Percentiles rank a stretch among this genome's conserved stretches.
Conservation (phyloP, 129 eudicot species). For the Centaurea solstitialis region DNA sequence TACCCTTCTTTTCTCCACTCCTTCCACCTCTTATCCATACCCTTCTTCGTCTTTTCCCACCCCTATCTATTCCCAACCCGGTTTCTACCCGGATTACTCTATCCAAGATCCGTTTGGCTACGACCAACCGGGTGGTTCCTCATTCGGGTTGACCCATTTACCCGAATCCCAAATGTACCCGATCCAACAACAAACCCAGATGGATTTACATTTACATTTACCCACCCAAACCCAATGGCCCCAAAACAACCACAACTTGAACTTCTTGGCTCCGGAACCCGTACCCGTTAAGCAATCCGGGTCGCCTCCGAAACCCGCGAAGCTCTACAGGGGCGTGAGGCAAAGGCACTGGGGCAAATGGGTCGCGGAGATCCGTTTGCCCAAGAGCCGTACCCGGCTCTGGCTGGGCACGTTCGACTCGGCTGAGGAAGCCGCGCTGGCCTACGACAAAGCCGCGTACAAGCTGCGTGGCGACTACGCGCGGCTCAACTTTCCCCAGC, state of each 20-base stretch:
- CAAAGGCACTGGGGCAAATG: conserved; percentile 97
- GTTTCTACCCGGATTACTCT: conserved; percentile 43
- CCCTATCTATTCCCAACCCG: conserved; percentile 28
- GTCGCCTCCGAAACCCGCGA: conserved; percentile 53
- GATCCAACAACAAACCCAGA: conserved; percentile 22
- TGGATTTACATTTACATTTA: conserved; percentile 6
- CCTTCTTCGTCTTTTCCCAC: conserved; percentile 26
- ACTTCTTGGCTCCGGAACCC: conserved; percentile 48
- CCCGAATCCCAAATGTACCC: conserved; percentile 51
- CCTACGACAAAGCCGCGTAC: conserved; percentile 78
- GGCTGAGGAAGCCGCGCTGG: conserved; percentile 84
- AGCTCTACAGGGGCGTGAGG: conserved; percentile 88
- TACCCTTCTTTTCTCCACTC: conserved; percentile 29
- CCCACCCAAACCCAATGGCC: conserved; percentile 27
- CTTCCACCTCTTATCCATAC: conserved; percentile 31
- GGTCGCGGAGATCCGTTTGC: conserved; percentile 87
- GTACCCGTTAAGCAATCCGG: conserved; percentile 47
- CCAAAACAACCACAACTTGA: conserved; percentile 1
- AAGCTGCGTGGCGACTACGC: conserved; percentile 78
- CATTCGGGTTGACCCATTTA: conserved; percentile 47
- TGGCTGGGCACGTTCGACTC: conserved; percentile 89
- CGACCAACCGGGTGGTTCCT: conserved; percentile 30
- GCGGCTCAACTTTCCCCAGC: conserved; percentile 69
- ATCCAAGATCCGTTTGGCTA: conserved; percentile 26
- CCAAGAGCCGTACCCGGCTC: conserved; percentile 77